phyloP scores from a whole-genome alignment of 2,329 filamentous ascomycete genomes.

The Ascochyta koolunga region DNA sequence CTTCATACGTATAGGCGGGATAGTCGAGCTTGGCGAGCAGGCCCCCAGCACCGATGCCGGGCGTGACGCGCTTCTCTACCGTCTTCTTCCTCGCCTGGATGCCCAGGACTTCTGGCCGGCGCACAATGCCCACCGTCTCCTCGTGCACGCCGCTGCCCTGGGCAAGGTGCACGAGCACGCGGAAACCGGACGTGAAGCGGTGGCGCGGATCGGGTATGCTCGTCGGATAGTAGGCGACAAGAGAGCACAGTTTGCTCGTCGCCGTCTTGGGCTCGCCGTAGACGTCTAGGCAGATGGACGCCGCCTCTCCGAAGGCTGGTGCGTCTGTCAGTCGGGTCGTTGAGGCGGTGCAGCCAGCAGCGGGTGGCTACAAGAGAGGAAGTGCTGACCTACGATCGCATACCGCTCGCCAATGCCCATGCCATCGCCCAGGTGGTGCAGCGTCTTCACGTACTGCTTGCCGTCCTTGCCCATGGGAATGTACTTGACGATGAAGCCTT shows the following conservation, averaged over 20 bases:
- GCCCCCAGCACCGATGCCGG: slow-evolving; percentile 58
- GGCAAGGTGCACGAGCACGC: slow-evolving; percentile 65
- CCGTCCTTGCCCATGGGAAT: slow-evolving; percentile 59
- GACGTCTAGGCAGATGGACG: slow-evolving; percentile 63
- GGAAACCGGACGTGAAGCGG: slow-evolving; percentile 51
- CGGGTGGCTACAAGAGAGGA: slow-evolving; percentile 18
- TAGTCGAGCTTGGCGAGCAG: slow-evolving; percentile 51
- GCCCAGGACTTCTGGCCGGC: slow-evolving; percentile 58
- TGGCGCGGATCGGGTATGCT: slow-evolving; percentile 60
- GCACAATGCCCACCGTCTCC: slow-evolving; percentile 57
- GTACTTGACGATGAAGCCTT: slow-evolving; percentile 66
- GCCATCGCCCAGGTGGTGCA: slow-evolving; percentile 60
- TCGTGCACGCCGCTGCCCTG: slow-evolving; percentile 36
- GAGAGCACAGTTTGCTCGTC: slow-evolving; percentile 59
- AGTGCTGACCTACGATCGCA: slow-evolving; percentile 63
- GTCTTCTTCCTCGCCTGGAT: slow-evolving; percentile 59
- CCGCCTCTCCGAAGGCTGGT: slow-evolving; percentile 67
- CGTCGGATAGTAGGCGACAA: slow-evolving; percentile 69
- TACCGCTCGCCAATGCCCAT: slow-evolving; percentile 66
- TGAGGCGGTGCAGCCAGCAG: background rate
- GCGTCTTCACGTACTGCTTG: slow-evolving; percentile 51
- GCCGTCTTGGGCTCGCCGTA: slow-evolving; percentile 61
- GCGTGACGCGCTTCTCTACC: slow-evolving; percentile 56
- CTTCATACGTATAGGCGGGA: slow-evolving; percentile 61
- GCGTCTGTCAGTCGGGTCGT: slow-evolving; percentile 8